A percentile compares a stretch with the other conserved stretches of the same genome.
These are phyloP conservation scores for Castanea crenata DNA, from an alignment of 306 rosid genomes.

Conservation along the genomic window DNA sequence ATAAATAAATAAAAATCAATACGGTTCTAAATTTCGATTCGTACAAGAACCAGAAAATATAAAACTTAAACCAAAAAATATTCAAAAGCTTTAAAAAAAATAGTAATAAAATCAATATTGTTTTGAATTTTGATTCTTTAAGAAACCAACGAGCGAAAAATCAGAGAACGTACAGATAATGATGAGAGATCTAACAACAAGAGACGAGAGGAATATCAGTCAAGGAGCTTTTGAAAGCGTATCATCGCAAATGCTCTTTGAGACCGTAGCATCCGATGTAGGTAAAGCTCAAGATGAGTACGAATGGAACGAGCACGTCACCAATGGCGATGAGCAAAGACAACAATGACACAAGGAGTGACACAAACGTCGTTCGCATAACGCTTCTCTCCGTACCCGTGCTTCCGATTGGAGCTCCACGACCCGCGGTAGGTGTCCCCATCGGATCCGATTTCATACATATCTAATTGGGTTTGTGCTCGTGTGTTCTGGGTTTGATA, in stretches of 20 bases:
- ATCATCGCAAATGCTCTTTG: slow-evolving; percentile 65
- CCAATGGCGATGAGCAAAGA: slow-evolving; percentile 75
- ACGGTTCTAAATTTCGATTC: background rate
- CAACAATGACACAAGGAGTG: slow-evolving; percentile 72
- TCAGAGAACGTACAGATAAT: slow-evolving; percentile 49
- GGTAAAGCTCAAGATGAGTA: slow-evolving; percentile 73
- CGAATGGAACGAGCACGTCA: slow-evolving; percentile 66
- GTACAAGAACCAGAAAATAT: background rate
- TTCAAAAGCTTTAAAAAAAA: background rate
- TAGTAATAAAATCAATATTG: too few species aligned
- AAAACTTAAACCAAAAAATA: background rate
- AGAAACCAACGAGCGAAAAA: background rate
- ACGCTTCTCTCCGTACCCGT: too few species aligned
- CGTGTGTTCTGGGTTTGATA: too few species aligned
- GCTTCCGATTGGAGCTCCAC: too few species aligned
- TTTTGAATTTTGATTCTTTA: background rate
- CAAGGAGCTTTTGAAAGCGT: slow-evolving; percentile 86
- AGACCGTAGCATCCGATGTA: slow-evolving; percentile 66
- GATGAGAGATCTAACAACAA: slow-evolving; percentile 67
- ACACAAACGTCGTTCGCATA: slow-evolving; percentile 21
- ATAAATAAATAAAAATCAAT: background rate
- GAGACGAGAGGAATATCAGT: slow-evolving; percentile 86
- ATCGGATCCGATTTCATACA: too few species aligned
- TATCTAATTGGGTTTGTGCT: too few species aligned
- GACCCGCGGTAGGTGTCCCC: too few species aligned